Evolutionary conservation across 1,139 yeast species (phyloP), one percentile per base, ranked within the genome.

Genomic region (Pichiaceae sp.): DNA sequence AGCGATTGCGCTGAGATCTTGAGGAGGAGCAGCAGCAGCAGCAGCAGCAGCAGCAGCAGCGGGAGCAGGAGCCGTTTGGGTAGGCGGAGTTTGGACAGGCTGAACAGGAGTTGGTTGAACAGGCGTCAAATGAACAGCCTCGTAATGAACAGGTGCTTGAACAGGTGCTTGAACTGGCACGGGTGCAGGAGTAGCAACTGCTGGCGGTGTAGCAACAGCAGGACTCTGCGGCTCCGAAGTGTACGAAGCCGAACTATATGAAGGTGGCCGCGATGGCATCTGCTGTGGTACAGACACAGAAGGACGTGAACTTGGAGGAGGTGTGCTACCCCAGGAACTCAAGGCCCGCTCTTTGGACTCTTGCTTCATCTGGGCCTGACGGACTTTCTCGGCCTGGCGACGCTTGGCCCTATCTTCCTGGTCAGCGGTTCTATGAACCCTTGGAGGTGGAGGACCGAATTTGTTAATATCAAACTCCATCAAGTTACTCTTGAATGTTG

Each of bases 401-500:
- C 40, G 42, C 29, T 45, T 48, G 2, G 37, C 31, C 16, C 47
- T 47, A 8, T 39, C 32, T 26, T 40, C 41, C 31, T 55, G 59
- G 3, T 48, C 50, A 14, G 35, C 40, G 11, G 44, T 43, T 25
- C 47, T 38, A 35, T 45, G 48, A 1, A 57, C 53, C 31, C 43
- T 54, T n/a, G 61, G 60, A 8, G 60, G 62, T 2, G 60, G 59
- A 3, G 62, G 55, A 4, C 61, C 66, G 42, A 48, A 54, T 17
- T 53, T 55, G 29, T 45, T 44, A 12, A 54, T 37, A 42, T 59
- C 61, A 32, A 60, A 50, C 2, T 57, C 58, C 53, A 56, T 43
- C 19, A 55, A 36, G 28, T 52, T 52, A 1, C 45, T 48, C 30
- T 50, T 51, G 38, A 53, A 53, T 34, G 45, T 48, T 3, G 59